These are phyloP conservation scores for Pezicula radicicola DNA, from an alignment of 2,329 filamentous ascomycete species.

Conservation along the genomic window DNA sequence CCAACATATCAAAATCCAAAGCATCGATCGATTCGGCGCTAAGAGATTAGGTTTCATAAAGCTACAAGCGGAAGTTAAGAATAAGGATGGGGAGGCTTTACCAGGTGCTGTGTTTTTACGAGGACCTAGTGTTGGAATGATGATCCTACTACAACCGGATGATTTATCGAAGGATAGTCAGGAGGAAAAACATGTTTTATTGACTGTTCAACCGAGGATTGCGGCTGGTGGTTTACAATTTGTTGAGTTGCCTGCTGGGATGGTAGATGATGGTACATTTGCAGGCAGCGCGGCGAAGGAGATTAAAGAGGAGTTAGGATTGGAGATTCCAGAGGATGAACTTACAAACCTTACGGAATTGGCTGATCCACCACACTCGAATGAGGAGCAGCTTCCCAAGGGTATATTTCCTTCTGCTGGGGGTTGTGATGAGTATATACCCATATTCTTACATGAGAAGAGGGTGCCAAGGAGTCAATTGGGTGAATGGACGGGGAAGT, in stretches of 20 bases:
- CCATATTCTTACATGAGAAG: conserved; percentile 54
- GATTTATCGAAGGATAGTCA: conserved; percentile 35
- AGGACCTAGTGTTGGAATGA: conserved; percentile 58
- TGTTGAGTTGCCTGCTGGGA: conserved; percentile 55
- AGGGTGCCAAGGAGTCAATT: conserved; percentile 47
- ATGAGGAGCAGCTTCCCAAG: conserved; percentile 32
- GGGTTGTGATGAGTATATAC: conserved; percentile 59
- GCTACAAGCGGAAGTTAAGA: conserved; percentile 45
- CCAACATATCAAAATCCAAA: conserved; percentile 47
- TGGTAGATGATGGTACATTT: conserved; percentile 56
- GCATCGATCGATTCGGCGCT: conserved; percentile 48
- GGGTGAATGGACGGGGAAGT: conserved; percentile 51
- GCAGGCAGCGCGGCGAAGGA: conserved; percentile 56
- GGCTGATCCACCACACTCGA: conserved; percentile 28
- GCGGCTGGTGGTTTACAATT: conserved; percentile 52
- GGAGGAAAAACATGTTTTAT: conserved; percentile 50
- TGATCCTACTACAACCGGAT: conserved; percentile 42
- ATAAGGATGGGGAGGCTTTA: conserved; percentile 43
- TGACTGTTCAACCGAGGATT: conserved; percentile 58
- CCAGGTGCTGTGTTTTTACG: conserved; percentile 55
- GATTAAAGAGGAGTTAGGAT: conserved; percentile 57
- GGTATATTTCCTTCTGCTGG: conserved; percentile 58
- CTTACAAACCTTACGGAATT: conserved; percentile 49
- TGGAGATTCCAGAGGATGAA: conserved; percentile 45
- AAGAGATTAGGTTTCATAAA: conserved; percentile 54